phyloP scores from a whole-genome alignment of 441 rosid species.

The Jatropha podagrica region DNA sequence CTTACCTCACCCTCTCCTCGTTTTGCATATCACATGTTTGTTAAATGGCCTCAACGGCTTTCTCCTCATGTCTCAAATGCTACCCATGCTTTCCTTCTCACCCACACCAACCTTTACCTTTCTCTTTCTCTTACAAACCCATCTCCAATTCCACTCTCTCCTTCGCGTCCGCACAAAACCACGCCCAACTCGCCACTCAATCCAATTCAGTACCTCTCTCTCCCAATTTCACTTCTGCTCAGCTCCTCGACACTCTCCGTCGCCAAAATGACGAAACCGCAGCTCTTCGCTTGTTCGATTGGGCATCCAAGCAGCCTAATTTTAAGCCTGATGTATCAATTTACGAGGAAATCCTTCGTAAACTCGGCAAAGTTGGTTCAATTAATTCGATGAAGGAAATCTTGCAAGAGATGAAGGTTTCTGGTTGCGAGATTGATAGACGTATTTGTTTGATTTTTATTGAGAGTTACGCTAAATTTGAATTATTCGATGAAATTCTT shows the following conservation, averaged over 20 bases:
- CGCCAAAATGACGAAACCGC: slow-evolving; percentile 65
- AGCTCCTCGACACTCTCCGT: slow-evolving; percentile 80
- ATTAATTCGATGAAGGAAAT: slow-evolving; percentile 60
- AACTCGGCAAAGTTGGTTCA: slow-evolving; percentile 68
- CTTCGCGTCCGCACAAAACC: slow-evolving; percentile 36
- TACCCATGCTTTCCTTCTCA: slow-evolving; percentile 20
- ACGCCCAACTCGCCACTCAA: slow-evolving; percentile 24
- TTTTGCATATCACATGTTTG: slow-evolving; percentile 6
- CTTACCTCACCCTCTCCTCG: not conserved
- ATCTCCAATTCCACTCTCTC: slow-evolving; percentile 33
- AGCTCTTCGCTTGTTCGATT: slow-evolving; percentile 59
- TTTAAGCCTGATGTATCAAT: slow-evolving; percentile 53
- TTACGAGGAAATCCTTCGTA: slow-evolving; percentile 67
- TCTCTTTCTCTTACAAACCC: slow-evolving; percentile 36
- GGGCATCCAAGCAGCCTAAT: slow-evolving; percentile 76
- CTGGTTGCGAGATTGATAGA: slow-evolving; percentile 42
- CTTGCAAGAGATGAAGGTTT: slow-evolving; percentile 51
- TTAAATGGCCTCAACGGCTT: slow-evolving; percentile 13
- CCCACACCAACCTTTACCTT: slow-evolving; percentile 21
- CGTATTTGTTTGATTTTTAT: slow-evolving; percentile 55
- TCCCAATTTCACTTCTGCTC: slow-evolving; percentile 55
- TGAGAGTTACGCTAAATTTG: slow-evolving; percentile 60
- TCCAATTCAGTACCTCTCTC: slow-evolving; percentile 31
- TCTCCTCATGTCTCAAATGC: slow-evolving; percentile 16
- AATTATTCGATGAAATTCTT: slow-evolving; percentile 57